These are phyloP conservation scores for Xylaria sp. DNA, from an alignment of 2,329 filamentous ascomycete species.

Conservation along the genomic window DNA sequence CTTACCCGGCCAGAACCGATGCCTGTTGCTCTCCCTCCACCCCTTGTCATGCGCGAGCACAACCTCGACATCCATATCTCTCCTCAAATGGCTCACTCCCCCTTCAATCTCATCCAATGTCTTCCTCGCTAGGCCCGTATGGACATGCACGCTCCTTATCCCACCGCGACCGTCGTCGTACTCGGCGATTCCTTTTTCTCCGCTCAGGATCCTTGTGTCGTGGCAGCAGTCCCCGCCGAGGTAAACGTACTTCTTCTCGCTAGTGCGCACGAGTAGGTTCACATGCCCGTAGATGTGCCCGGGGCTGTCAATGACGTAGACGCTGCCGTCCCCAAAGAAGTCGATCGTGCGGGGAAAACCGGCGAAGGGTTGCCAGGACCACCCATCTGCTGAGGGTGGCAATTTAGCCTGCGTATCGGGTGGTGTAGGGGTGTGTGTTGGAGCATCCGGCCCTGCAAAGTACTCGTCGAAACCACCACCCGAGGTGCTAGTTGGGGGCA, in stretches of 20 bases:
- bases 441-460: constrained; percentile 26
- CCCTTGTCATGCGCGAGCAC: constrained; percentile 62
- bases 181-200: constrained; percentile 63
- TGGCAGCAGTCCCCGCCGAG: constrained; percentile 66
- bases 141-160: constrained; percentile 61
- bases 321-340: constrained; percentile 58
- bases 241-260: constrained; percentile 56
- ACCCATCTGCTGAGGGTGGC: constrained; percentile 40
- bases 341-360: constrained; percentile 59
- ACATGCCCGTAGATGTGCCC: constrained; percentile 64
- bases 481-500: constrained; percentile 50
- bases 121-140: constrained; percentile 57
- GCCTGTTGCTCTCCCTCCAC: constrained; percentile 57
- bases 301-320: constrained; percentile 61
- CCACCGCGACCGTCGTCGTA: constrained; percentile 60
- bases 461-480: constrained; percentile 21
- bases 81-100: constrained; percentile 50
- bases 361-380: constrained; percentile 56
- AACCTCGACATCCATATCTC: constrained; percentile 56
- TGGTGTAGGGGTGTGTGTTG: constrained; percentile 39
- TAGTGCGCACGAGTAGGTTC: constrained; percentile 59
- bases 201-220: constrained; percentile 61
- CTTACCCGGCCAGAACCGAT: constrained; percentile 50
- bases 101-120: constrained; percentile 56
- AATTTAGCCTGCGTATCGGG: constrained; percentile 34